Base-by-base conservation (phyloP, 1,284 basidiomycete genomes). In the Naganishia sp. region DNA sequence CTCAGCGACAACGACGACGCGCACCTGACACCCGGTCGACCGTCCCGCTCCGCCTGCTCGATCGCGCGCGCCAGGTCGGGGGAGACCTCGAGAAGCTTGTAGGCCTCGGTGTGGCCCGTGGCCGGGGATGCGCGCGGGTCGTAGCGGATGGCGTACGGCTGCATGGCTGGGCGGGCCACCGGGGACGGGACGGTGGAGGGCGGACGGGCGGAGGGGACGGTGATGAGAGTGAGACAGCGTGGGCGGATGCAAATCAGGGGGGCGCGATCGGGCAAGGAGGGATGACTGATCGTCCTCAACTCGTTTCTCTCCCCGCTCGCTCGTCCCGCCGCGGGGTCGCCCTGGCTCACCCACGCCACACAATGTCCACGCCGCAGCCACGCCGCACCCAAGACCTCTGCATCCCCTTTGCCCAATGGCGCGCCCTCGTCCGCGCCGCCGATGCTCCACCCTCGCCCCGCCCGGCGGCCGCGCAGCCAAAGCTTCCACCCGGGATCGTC, bases 311-410 rank as follows among this genome's bases (percentile, higher is more conserved):
- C 21, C 21, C 21, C 21, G 21, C 21, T 21, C 21, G 21, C 21
- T 21, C 21, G 21, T 21, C 21, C 1, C 21, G 21, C 21, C 21
- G 21, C 21, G 21, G 21, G 21, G 21, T 21, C 21, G 21, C 21
- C 21, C 21, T 1, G 21, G 0, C 21, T 21, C 21, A 21, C 21
- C 21, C 49, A 50, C 49, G 13, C 25, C 49, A 15, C n/a, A 9
- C 49, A 16, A 50, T 18, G n/a, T 28, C 16, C 53, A 15, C 18
- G 33, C 11, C 45, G 5, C 21, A 80, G 95, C 68, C 92, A 90
- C 2, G 88, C 90, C 36, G 4, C 78, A 90, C 90, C 0, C 95
- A 94, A 83, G 94, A 92, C 81, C 87, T 90, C 46, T 93, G 92
- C 78, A 90, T 87, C 60, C 87, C 90, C 45, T 90, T 89, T 80